Evolutionary conservation across 2,329 filamentous ascomycete genomes (phyloP), one percentile per base, ranked within the genome.

Genomic region (Xylariaceae sp.): DNA sequence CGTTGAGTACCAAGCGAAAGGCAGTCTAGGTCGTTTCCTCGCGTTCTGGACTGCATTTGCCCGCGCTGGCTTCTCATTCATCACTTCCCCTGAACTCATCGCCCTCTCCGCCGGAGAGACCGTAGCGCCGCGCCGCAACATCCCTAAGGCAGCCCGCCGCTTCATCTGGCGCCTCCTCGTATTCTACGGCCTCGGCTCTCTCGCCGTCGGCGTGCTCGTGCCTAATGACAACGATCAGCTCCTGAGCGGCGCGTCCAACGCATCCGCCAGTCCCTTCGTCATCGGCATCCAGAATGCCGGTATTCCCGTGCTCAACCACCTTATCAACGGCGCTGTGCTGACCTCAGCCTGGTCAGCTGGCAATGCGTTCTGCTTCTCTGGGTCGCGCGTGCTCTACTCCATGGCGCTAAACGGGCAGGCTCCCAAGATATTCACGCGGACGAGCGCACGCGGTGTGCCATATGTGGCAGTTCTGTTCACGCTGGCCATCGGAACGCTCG

Each of bases 291-390:
- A 85, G 69, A 77, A 82, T 18, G 79, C 87, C 4, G 80, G 83
- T 9, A 90, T 92, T 66, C 74, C 76, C 1, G 81, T 78, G 1
- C 79, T 90, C 1, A 83, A 87, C 66, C 82, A 82, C 62, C 79
- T 88, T 65, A 86, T 89, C 75, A 89, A 90, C 69, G 86, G 80
- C 39, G 84, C 82, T 17, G 82, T 89, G 66, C 75, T 89, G 55
- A 85, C 87, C 13, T 87, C 84, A 4, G 87, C 86, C 1, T 84
- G 82, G 78, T 84, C 82, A 1, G 82, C 82, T 5, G 82, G 80
- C 30, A 85, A 84, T 68, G 81, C 82, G 0, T 84, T 83, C 75
- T 76, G 84, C 56, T 88, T 88, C 73, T 86, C 84, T 0, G 85
- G 87, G 54, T 87, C 84, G 48, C 84, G 88, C 69, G 84, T 90